Evolutionary conservation across 129 eudicot genomes (phyloP).

Genomic region (Flaveria brownii): DNA sequence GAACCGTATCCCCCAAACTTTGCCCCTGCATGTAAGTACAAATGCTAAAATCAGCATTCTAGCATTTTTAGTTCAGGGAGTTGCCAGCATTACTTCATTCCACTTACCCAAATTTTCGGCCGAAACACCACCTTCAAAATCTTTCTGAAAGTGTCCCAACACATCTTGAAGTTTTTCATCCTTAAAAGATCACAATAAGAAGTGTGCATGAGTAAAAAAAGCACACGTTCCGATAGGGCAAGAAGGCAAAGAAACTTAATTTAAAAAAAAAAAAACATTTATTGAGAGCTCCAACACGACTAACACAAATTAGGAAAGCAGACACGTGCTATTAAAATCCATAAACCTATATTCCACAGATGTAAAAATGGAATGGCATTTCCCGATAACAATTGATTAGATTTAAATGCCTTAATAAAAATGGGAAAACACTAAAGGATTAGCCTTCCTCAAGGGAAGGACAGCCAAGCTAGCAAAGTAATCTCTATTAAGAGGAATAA

Average conservation of each 20-base stretch:
- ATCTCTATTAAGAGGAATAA: not conserved
- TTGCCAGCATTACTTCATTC: slow-evolving; percentile 17
- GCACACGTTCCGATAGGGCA: not conserved
- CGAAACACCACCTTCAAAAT: slow-evolving; percentile 96
- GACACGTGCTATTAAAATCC: not conserved
- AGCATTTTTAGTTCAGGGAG: slow-evolving; percentile 25
- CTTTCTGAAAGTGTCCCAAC: slow-evolving; percentile 95
- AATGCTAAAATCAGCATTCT: slow-evolving; percentile 49
- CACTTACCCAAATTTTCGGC: slow-evolving; percentile 97
- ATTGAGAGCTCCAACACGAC: slow-evolving; percentile 1
- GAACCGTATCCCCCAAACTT: slow-evolving; percentile 98
- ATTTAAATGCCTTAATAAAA: not conserved
- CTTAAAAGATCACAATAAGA: slow-evolving; percentile 41
- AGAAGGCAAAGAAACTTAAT: not conserved
- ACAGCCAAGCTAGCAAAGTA: not conserved
- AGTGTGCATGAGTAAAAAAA: slow-evolving; percentile 22
- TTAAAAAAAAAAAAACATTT: not conserved
- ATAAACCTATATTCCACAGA: slow-evolving; percentile 7
- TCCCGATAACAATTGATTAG: not conserved
- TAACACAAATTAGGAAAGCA: not conserved
- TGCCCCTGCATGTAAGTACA: slow-evolving; percentile 62
- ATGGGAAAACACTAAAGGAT: not conserved
- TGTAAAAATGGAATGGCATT: slow-evolving; percentile 5
- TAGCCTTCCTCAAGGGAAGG: not conserved
- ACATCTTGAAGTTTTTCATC: slow-evolving; percentile 91